Evolutionary conservation across 805 yeast genomes (phyloP).

Genomic region (Blastobotrys muscicola): DNA sequence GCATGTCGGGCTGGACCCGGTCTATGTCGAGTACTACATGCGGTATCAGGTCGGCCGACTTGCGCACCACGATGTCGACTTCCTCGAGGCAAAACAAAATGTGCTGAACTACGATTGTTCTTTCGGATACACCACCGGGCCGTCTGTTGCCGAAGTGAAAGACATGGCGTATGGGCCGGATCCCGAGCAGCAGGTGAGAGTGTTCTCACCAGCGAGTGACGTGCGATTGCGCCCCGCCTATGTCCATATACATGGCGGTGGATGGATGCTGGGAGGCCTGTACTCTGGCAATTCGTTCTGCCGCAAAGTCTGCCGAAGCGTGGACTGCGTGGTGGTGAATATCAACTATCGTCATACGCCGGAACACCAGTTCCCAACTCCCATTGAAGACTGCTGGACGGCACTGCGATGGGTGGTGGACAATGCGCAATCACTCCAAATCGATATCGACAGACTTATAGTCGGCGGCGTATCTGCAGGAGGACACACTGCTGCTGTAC

Average conservation of each 20-base stretch:
- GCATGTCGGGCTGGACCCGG: no score
- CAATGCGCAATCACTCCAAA: constrained; percentile 5
- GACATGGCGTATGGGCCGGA: no score
- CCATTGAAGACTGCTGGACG: constrained; percentile 36
- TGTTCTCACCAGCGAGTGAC: no score
- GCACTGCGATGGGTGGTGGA: constrained; percentile 15
- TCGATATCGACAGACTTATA: constrained; percentile 24
- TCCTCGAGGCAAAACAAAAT: no score
- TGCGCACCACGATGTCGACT: no score
- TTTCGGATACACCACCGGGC: no score
- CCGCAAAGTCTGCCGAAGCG: background rate
- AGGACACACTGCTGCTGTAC: constrained; percentile 25
- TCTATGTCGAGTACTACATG: no score
- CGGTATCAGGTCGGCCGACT: no score
- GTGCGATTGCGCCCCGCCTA: no score
- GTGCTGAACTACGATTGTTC: no score
- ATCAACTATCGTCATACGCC: constrained; percentile 47
- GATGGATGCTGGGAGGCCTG: constrained; percentile 36
- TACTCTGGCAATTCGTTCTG: constrained; percentile 36
- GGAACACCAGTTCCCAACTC: constrained; percentile 40
- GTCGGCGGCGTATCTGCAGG: constrained; percentile 42
- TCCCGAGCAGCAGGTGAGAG: no score
- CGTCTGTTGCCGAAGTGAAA: no score
- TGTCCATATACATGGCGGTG: constrained; percentile 33
- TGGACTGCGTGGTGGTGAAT: constrained; percentile 31